These are phyloP conservation scores for Clavispora phyllophila DNA, from an alignment of 805 yeast species.

Conservation along the genomic window DNA sequence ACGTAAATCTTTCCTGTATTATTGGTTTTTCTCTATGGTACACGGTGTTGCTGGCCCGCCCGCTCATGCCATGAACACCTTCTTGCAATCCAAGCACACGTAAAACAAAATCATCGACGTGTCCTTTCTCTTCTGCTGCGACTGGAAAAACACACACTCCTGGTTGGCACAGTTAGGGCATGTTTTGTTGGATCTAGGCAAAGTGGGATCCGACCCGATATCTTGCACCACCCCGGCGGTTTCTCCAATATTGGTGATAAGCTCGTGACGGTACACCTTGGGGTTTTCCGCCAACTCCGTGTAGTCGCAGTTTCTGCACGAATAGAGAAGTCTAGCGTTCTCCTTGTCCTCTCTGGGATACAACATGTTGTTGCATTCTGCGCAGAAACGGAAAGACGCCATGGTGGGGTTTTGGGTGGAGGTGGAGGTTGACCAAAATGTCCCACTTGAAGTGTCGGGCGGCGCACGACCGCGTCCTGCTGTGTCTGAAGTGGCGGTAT, in stretches of 20 bases:
- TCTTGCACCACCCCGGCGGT: constrained; percentile 97
- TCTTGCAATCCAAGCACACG: constrained; percentile 84
- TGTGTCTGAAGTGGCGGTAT: too few relatives aligned
- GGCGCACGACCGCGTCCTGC: constrained; percentile 8
- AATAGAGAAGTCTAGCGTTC: constrained; percentile 68
- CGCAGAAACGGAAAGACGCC: constrained; percentile 95
- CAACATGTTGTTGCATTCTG: constrained; percentile 96
- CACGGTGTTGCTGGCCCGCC: background rate
- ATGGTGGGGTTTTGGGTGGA: constrained; percentile 27
- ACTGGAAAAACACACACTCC: constrained; percentile 94
- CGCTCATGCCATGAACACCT: constrained; percentile 43
- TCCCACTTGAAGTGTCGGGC: constrained; percentile 4
- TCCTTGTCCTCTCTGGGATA: constrained; percentile 95
- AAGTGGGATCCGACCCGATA: constrained; percentile 94
- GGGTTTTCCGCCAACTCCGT: constrained; percentile 88
- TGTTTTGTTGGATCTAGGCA: constrained; percentile 90
- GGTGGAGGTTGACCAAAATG: background rate
- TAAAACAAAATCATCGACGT: constrained; percentile 93
- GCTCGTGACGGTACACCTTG: constrained; percentile 86
- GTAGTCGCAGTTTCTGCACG: constrained; percentile 92
- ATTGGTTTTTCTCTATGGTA: background rate
- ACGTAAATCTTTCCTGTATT: background rate
- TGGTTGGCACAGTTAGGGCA: constrained; percentile 86
- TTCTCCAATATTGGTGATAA: constrained; percentile 86
- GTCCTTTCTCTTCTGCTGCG: constrained; percentile 91